Base-by-base conservation (phyloP, 495 filamentous ascomycete genomes). In the Annulohypoxylon stygium region DNA sequence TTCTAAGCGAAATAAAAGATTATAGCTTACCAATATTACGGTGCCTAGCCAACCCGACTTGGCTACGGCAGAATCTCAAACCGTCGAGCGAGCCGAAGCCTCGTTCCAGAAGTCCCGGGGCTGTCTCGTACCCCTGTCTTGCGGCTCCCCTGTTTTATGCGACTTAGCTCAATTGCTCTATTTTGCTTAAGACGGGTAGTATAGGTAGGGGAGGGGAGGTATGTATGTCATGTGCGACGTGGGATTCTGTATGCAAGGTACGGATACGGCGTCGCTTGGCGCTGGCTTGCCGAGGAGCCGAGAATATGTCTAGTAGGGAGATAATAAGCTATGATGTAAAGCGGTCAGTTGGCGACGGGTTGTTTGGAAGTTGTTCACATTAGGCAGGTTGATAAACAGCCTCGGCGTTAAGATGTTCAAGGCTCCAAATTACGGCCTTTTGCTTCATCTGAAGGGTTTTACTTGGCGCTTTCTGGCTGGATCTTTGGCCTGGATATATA, bases 141-240 rank as follows among this genome's bases (percentile, higher is more conserved):
- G 70, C 64, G 70, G 70, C 70, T 67, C 70, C 57, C 70, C 64
- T 68, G 50, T 25, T 64, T 67, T 55, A 67, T 67, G 70, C 70
- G 25, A 51, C 16, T 0, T 25, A 50, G 16, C 47, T 30, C 20
- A 9, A 50, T 39, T 39, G 16, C 47, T 30, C 23, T 53, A 30
- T 30, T 30, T 30, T 30, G 1, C 30, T 30, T 30, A 30, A 3
- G 30, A 6, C 30, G 30, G 30, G 3, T 30, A 4, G 5, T 30
- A 30, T 30, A 30, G 30, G 30, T 30, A 30, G 30, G 30, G 30
- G 30, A 11, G 10, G 48, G 2, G 26, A 26, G 20, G 23, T 54
- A 54, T 54, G 25, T 54, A 54, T 30, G 25, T 54, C 43, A 47
- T 47, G 0, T 20, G 16, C 16, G 18, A 20, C 6, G 10, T 47